Base-by-base conservation (phyloP, 345 rosid genomes). In the Rhizophora mangle region DNA sequence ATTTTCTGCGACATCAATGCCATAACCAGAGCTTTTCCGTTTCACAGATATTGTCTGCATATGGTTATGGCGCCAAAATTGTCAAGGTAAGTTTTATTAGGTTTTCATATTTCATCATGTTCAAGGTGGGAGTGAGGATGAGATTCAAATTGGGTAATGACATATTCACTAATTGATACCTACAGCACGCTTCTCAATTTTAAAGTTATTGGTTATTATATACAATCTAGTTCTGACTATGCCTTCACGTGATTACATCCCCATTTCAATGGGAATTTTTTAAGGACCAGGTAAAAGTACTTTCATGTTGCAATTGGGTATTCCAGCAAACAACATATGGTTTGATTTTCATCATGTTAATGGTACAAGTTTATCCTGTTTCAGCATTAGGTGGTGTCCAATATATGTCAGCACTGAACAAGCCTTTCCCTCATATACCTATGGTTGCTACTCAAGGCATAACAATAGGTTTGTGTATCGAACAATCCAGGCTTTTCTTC, bases 371-470 rank as follows among this genome's bases (percentile, higher is more conserved):
- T 18, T 86, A 86, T 65, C 89, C 88, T 60, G 86, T 87, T 76
- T 83, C 91, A 21, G 80, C 82, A 8, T 68, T 85, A 59, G 91
- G 89, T 54, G 87, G 88, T 54, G 56, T 65, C 55, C 76, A 21
- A 24, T 87, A 80, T 68, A 77, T 83, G 68, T 80, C 89, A 58
- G 86, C 89, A 55, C 73, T 87, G 21, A 76, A 74, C 82, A 87
- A 80, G 82, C 91, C 87, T 63, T 87, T 87, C 62, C 58, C 79
- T 70, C 75, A 81, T 83, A 85, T 85, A 68, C 79, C 83, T 57
- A 77, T 87, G 85, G 78, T 85, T 74, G 91, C 87, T 69, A 85
- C 88, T 64, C 87, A 87, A 74, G 91, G 89, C 80, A 72, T 87
- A 68, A 76, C 64, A 22, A 63, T 81, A 83, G 90, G 90, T 85